A percentile compares a stretch with the other conserved stretches of the same genome.
Evolutionary conservation across 148 eudicot species (phyloP).

Genomic region (Amaranthus hypochondriacus): DNA sequence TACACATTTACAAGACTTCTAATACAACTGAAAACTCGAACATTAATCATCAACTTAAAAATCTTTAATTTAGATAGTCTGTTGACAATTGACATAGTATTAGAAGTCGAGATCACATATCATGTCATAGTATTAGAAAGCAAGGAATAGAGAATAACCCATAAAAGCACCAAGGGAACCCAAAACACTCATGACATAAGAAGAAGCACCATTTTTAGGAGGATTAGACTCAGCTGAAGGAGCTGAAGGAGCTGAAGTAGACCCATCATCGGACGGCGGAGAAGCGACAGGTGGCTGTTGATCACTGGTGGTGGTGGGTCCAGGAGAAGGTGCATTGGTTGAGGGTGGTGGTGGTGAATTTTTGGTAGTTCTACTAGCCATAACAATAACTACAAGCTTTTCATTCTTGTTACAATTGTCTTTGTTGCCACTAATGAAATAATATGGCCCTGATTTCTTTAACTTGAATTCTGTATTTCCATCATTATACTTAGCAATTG

Average conservation of each 20-base stretch:
- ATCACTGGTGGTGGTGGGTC: constrained; percentile 6
- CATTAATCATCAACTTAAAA: too few relatives aligned
- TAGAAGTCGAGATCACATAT: too few relatives aligned
- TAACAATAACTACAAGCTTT: constrained; percentile 54
- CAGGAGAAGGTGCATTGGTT: constrained; percentile 20
- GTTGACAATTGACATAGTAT: too few relatives aligned
- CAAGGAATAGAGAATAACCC: constrained; percentile 47
- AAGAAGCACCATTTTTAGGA: constrained; percentile 36
- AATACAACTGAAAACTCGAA: too few relatives aligned
- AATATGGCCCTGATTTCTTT: constrained; percentile 61
- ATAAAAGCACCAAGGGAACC: constrained; percentile 47
- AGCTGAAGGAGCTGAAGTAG: constrained; percentile 16
- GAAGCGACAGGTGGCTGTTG: constrained; percentile 31
- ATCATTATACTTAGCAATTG: constrained; percentile 44
- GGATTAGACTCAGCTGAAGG: constrained; percentile 45
- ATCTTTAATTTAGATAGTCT: too few relatives aligned
- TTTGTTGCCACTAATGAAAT: constrained; percentile 76
- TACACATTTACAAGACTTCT: background rate
- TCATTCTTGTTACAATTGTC: constrained; percentile 73
- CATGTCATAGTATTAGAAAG: constrained; percentile 26
- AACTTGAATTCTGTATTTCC: constrained; percentile 65
- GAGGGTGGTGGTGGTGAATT: constrained; percentile 10
- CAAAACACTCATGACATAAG: constrained; percentile 24
- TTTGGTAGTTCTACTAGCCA: constrained; percentile 54
- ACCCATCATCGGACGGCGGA: constrained; percentile 9